These are phyloP conservation scores for Trametes maxima DNA, from an alignment of 768 basidiomycete genomes.

Conservation along the genomic window DNA sequence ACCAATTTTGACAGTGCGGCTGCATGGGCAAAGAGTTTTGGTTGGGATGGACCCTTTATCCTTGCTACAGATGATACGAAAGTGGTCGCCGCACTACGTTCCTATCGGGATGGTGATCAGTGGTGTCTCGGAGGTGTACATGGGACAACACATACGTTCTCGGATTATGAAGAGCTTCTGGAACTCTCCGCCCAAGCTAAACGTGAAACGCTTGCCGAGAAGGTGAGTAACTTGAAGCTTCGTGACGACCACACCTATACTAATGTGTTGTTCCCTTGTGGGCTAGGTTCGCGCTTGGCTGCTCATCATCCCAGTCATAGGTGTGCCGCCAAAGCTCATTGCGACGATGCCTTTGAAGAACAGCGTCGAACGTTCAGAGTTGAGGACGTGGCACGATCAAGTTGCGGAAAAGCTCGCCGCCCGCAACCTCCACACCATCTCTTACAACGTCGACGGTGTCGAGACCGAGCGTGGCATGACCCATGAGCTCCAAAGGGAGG, in stretches of 20 bases:
- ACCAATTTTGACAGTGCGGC: conserved; percentile 23
- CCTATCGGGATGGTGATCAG: conserved; percentile 28
- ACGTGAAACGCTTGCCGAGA: conserved; percentile 4
- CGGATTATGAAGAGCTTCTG: conserved; percentile 26
- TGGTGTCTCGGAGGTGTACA: conserved; percentile 32
- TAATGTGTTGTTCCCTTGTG: background rate
- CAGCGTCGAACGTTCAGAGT: background rate
- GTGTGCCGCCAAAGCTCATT: background rate
- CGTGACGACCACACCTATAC: background rate
- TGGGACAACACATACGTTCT: conserved; percentile 23
- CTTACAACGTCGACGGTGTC: background rate
- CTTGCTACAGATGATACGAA: conserved; percentile 41
- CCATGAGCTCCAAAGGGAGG: background rate
- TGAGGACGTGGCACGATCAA: background rate
- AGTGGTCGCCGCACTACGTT: conserved; percentile 26
- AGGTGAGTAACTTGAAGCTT: conserved; percentile 22
- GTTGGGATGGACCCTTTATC: conserved; percentile 25
- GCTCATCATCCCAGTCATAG: background rate
- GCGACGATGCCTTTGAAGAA: background rate
- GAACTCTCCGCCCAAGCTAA: conserved; percentile 21
- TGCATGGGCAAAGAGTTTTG: conserved; percentile 20
- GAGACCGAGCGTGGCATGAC: background rate
- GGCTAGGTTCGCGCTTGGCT: background rate
- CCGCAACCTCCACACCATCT: background rate
- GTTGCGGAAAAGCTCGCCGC: background rate